Percentiles rank a stretch among this genome's conserved stretches.
These are phyloP conservation scores for Purshia tridentata DNA, from an alignment of 306 rosid species.

Conservation along the genomic window DNA sequence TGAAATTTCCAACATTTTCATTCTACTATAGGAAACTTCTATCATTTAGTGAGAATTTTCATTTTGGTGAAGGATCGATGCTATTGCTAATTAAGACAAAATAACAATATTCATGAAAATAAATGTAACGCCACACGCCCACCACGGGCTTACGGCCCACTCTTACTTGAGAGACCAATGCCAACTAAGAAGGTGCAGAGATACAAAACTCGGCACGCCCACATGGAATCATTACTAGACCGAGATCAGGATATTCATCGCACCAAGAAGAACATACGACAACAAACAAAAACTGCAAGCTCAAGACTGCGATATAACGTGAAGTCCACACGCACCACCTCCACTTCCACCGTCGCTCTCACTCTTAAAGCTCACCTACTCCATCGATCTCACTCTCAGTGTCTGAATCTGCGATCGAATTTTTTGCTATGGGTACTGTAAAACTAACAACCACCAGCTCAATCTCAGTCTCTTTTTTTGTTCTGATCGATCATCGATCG, in stretches of 20 bases:
- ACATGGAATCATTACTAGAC: not conserved
- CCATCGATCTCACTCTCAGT: not conserved
- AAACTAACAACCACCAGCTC: not conserved
- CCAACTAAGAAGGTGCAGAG: not conserved
- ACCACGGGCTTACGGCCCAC: not conserved
- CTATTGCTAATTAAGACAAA: not conserved
- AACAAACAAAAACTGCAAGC: not conserved
- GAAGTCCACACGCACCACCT: not conserved
- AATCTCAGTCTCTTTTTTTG: not conserved
- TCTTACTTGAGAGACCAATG: not conserved
- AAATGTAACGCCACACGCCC: not conserved
- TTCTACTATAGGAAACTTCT: not conserved
- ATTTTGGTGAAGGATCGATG: too few species aligned
- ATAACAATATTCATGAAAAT: not conserved
- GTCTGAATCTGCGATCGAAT: not conserved
- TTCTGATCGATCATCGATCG: not conserved
- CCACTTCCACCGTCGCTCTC: not conserved
- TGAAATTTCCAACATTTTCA: not conserved
- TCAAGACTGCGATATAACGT: not conserved
- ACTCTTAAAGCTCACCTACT: slow-evolving; percentile 5
- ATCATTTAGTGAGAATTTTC: not conserved
- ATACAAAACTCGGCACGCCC: not conserved
- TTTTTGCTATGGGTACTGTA: slow-evolving; percentile 20
- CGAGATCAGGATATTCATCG: slow-evolving; percentile 10
- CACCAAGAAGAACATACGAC: not conserved